Evolutionary conservation across 371 early-diverging fungal species (phyloP), one percentile per base, ranked within the genome.

Genomic region (Amoeboradix gromovi): DNA sequence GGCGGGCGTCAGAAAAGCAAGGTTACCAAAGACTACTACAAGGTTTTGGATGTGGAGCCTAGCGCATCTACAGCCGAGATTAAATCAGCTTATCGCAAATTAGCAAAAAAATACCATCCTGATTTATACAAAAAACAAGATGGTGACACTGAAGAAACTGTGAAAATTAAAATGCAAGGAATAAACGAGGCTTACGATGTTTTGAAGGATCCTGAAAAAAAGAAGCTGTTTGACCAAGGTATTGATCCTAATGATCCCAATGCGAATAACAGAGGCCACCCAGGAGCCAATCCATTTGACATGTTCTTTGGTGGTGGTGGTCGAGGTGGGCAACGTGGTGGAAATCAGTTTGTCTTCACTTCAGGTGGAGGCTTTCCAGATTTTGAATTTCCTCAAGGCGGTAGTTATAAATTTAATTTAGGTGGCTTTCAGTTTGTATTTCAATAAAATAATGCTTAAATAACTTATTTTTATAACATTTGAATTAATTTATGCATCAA

Each of bases 181-280:
- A 84, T 94, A 72, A 94, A 94, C 72, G 84, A 86, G 72, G 94
- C 97, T 0, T 90, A 92, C 74, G 90, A 90, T 78, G 87, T 91
- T 0, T 75, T 94, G 68, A 84, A 80, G 69, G 84, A 94, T 74
- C 84, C 87, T 30, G 85, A 86, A 69, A 73, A 76, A 72, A 79
- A 87, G 30, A 79, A 78, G 66, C 81, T 82, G 71, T 92, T 83
- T 72, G 94, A 95, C 75, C 86, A 85, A 72, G 96, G 96, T 1
- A 85, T 85, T 67, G 96, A 95, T 78, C 93, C 93, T 1, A 89
- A 89, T 75, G 92, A 90, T 72, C 87, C 88, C 32, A 80, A 76
- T 27, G 28, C 28, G 27, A 67, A 67, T 67, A 17, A 5, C 27
- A 22, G 48, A 12, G 48, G 48, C 5, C 48, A 48, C 22, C 12